phyloP scores from a whole-genome alignment of 2,329 filamentous ascomycete species.

The Pseudofabraea citricarpa region DNA sequence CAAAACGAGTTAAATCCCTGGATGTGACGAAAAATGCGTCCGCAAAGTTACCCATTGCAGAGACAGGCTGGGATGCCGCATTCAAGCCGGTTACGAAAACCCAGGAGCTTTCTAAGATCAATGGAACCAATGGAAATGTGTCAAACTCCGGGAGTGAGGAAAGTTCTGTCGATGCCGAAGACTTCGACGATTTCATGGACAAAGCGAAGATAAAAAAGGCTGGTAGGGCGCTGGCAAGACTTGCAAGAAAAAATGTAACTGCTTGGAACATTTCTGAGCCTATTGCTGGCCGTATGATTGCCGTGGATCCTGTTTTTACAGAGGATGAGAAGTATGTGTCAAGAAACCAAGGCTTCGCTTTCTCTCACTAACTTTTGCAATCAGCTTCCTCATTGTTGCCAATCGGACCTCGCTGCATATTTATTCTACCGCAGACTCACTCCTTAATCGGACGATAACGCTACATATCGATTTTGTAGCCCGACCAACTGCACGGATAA shows the following conservation, averaged over 20 bases:
- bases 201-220: conserved; percentile 6
- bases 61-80: conserved; percentile 21
- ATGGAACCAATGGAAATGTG: conserved; percentile 15
- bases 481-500: conserved; percentile 24
- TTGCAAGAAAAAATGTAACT: conserved; percentile 12
- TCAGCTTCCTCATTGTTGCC: conserved; percentile 66
- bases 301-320: conserved; percentile 60
- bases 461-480: conserved; percentile 31
- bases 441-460: conserved; percentile 69
- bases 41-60: conserved; percentile 9
- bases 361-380: conserved; percentile 18
- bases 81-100: conserved; percentile 17
- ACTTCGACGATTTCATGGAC: conserved; percentile 17
- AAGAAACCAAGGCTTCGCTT: conserved; percentile 6
- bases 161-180: conserved; percentile 13
- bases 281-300: conserved; percentile 60
- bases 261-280: conserved; percentile 58
- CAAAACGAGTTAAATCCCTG: conserved; percentile 24
- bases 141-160: conserved; percentile 5
- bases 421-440: conserved; percentile 76
- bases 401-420: conserved; percentile 73
- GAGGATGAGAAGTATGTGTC: conserved; percentile 53
- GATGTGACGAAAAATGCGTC: conserved; percentile 2
- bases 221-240: conserved; percentile 27
- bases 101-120: conserved; percentile 14